Percentiles rank a stretch among this genome's conserved stretches.
Conservation (phyloP, 495 filamentous ascomycete genomes). For the Penicillium roqueforti region DNA sequence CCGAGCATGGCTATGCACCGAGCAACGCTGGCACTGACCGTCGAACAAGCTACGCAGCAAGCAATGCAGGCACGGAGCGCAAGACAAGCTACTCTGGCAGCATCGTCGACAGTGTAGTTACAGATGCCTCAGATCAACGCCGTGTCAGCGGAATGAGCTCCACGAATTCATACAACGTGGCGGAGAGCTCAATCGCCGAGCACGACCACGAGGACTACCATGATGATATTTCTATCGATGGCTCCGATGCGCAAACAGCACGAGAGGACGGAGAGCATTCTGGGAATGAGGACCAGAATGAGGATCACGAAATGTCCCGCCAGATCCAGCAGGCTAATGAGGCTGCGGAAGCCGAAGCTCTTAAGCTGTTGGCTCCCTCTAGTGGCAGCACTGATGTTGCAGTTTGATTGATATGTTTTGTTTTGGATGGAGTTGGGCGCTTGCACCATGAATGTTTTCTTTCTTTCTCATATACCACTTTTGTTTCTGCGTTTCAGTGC, state of each 20-base stretch:
- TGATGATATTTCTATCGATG: constrained; percentile 12
- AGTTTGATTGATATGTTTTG: constrained; percentile 14
- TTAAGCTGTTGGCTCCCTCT: constrained; percentile 31
- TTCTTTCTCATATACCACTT: constrained; percentile 31
- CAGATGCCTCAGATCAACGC: constrained; percentile 46
- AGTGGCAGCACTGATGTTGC: constrained; percentile 43
- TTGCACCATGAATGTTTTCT: constrained; percentile 11
- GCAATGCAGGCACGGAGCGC: constrained; percentile 47
- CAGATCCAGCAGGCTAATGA: constrained; percentile 27
- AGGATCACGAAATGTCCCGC: constrained; percentile 16
- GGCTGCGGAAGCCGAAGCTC: constrained; percentile 28
- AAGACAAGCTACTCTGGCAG: constrained; percentile 49
- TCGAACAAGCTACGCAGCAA: constrained; percentile 45
- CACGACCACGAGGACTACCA: constrained; percentile 11
- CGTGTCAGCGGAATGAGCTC: constrained; percentile 50
- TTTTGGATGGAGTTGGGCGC: constrained; percentile 12
- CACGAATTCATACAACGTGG: constrained; percentile 30
- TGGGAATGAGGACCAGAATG: constrained; percentile 4
- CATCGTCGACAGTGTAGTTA: constrained; percentile 44
- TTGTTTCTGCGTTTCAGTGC: constrained; percentile 16
- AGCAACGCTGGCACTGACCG: constrained; percentile 54
- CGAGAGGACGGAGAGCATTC: constrained; percentile 9
- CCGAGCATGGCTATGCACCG: constrained; percentile 26
- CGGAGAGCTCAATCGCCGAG: constrained; percentile 14
- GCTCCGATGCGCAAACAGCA: constrained; percentile 13